These are phyloP conservation scores for Geotrichum ghanense DNA, from an alignment of 805 yeast species.

Conservation along the genomic window DNA sequence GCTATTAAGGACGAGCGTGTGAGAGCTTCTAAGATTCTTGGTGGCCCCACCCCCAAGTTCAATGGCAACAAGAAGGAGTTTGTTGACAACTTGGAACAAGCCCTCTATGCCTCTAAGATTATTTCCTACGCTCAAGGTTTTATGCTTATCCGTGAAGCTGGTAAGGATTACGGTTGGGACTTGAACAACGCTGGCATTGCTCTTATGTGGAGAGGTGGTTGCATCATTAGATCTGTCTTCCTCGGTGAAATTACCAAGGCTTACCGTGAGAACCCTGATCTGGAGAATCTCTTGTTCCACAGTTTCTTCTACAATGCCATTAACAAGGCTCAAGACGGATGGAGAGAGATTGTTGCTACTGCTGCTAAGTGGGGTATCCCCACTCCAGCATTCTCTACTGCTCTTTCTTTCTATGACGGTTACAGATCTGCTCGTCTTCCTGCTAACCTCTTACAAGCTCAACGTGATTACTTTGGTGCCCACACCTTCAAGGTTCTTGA, in stretches of 20 bases:
- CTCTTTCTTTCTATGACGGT: constrained; percentile 96
- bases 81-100: constrained; percentile 92
- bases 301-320: constrained; percentile 89
- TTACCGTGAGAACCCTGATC: constrained; percentile 82
- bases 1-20: constrained; percentile 87
- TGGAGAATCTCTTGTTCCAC: constrained; percentile 92
- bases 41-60: constrained; percentile 67
- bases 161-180: constrained; percentile 92
- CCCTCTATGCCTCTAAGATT: constrained; percentile 95
- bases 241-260: constrained; percentile 95
- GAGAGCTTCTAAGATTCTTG: constrained; percentile 65
- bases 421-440: constrained; percentile 93
- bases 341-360: constrained; percentile 80
- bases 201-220: constrained; percentile 99
- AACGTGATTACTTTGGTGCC: constrained; percentile 99
- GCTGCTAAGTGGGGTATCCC: constrained; percentile 86
- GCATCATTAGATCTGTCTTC: constrained; percentile 98
- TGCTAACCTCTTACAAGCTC: constrained; percentile 97
- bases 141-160: constrained; percentile 98
- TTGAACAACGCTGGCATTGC: constrained; percentile 97
- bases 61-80: constrained; percentile 70
- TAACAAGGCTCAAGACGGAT: constrained; percentile 84
- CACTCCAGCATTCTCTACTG: constrained; percentile 96
- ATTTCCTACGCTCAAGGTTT: constrained; percentile 99
- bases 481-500: constrained; percentile 96